A percentile compares a stretch with the other conserved stretches of the same genome.
phyloP scores from a whole-genome alignment of 768 basidiomycete genomes.

The Termitomyces heimii region DNA sequence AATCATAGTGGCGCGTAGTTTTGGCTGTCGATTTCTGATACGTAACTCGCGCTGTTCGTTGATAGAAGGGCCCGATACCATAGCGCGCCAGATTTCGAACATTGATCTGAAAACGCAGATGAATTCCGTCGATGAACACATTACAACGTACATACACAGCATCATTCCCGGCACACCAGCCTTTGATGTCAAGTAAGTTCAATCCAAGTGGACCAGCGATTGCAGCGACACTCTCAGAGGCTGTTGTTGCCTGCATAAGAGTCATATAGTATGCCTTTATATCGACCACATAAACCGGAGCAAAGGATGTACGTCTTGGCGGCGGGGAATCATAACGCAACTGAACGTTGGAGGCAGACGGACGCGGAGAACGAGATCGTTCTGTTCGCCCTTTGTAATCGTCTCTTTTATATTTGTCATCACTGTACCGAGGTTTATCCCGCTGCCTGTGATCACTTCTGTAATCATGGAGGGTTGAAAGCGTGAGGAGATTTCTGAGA shows the following conservation, averaged over 20 bases:
- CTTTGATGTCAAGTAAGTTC: conserved; percentile 23
- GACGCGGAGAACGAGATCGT: conserved; percentile 19
- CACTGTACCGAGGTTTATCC: not conserved
- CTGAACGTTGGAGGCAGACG: not conserved
- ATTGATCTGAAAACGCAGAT: conserved; percentile 23
- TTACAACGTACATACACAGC: conserved; percentile 31
- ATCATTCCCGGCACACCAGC: conserved; percentile 48
- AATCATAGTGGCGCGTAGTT: not conserved
- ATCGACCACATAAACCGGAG: conserved; percentile 36
- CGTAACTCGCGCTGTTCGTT: conserved; percentile 34
- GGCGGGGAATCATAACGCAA: not conserved
- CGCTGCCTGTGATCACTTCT: not conserved
- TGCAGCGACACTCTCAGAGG: conserved; percentile 15
- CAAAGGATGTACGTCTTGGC: conserved; percentile 9
- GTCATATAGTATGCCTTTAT: conserved; percentile 28
- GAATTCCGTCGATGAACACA: not conserved
- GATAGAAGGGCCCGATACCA: conserved; percentile 39
- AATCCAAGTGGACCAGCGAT: conserved; percentile 26
- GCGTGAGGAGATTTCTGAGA: conserved; percentile 26
- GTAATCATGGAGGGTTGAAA: conserved; percentile 2
- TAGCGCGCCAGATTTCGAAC: conserved; percentile 38
- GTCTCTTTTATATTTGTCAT: conserved; percentile 1
- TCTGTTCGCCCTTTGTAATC: conserved; percentile 4
- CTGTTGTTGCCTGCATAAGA: conserved; percentile 28
- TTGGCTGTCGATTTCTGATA: conserved; percentile 1